Conservation (phyloP, 1,284 basidiomycete genomes). For the Sanghuangporus baumii region DNA sequence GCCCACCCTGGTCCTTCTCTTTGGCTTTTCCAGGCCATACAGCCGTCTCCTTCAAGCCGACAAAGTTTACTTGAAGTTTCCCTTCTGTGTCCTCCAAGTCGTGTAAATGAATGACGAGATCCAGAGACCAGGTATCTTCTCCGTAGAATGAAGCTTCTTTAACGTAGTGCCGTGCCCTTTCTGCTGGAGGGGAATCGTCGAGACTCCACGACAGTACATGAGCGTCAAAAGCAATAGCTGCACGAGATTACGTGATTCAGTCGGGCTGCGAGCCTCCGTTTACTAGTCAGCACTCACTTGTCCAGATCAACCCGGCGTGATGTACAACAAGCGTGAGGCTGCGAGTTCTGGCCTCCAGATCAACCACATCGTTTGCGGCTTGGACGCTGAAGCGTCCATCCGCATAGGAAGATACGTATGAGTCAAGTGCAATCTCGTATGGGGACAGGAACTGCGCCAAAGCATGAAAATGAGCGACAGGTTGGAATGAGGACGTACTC, state of each 20-base stretch:
- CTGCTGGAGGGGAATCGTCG: constrained; percentile 67
- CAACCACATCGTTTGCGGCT: constrained; percentile 55
- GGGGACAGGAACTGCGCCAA: constrained; percentile 65
- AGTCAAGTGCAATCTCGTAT: constrained; percentile 64
- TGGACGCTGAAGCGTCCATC: constrained; percentile 50
- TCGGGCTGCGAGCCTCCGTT: neutral
- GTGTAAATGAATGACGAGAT: constrained; percentile 60
- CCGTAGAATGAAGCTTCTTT: constrained; percentile 87
- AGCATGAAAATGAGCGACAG: neutral
- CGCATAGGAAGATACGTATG: constrained; percentile 51
- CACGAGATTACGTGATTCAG: neutral
- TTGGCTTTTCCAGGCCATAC: constrained; percentile 76
- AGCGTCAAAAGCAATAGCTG: constrained; percentile 88
- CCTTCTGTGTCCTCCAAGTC: constrained; percentile 11
- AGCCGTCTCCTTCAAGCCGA: constrained; percentile 67
- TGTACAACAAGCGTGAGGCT: constrained; percentile 66
- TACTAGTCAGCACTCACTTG: constrained; percentile 38
- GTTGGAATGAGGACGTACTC: constrained; percentile 22
- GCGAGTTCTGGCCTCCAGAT: constrained; percentile 59
- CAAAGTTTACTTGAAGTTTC: constrained; percentile 51
- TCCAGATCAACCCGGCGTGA: constrained; percentile 89
- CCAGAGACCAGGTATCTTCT: constrained; percentile 63
- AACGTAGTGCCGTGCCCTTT: constrained; percentile 81
- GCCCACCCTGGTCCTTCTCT: constrained; percentile 44
- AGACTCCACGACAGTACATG: constrained; percentile 86